Evolutionary conservation across 768 basidiomycete species (phyloP).

Genomic region (Xerocomus brunneocitrinus): DNA sequence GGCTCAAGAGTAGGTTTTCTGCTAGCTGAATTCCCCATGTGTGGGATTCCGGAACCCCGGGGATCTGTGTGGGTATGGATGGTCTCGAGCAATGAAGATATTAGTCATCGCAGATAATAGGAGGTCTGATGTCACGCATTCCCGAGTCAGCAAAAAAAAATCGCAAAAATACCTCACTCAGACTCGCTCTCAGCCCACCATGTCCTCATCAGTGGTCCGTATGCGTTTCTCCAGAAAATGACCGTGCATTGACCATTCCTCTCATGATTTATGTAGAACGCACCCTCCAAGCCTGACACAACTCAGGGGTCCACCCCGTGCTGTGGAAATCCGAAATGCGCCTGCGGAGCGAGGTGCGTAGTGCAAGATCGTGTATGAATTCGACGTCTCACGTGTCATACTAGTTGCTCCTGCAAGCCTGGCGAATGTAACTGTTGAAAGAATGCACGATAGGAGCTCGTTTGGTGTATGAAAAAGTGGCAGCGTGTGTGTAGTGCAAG

Average conservation of each 20-base stretch:
- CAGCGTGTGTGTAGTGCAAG: background rate
- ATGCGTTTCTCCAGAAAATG: background rate
- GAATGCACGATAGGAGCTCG: background rate
- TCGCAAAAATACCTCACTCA: conserved; percentile 5
- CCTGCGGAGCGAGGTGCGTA: conserved; percentile 16
- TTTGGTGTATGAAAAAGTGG: background rate
- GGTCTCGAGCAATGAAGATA: conserved; percentile 1
- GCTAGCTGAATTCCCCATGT: background rate
- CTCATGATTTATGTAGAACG: background rate
- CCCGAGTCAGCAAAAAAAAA: too few relatives aligned
- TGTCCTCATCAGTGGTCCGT: conserved; percentile 11
- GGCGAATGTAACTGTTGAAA: conserved; percentile 15
- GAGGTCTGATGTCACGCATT: background rate
- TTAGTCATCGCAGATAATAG: background rate
- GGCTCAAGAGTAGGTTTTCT: conserved; percentile 43
- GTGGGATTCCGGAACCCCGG: too few relatives aligned
- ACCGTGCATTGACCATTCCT: background rate
- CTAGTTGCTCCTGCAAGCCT: conserved; percentile 12
- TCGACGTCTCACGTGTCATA: background rate
- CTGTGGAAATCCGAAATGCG: conserved; percentile 18
- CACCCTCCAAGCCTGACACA: conserved; percentile 1
- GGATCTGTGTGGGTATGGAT: too few relatives aligned
- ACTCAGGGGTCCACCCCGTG: conserved; percentile 6
- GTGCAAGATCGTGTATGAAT: too few relatives aligned
- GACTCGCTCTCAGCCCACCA: background rate